These are phyloP conservation scores for Dimargaris xerosporica DNA, from an alignment of 192 early-diverging fungal genomes.

Conservation along the genomic window DNA sequence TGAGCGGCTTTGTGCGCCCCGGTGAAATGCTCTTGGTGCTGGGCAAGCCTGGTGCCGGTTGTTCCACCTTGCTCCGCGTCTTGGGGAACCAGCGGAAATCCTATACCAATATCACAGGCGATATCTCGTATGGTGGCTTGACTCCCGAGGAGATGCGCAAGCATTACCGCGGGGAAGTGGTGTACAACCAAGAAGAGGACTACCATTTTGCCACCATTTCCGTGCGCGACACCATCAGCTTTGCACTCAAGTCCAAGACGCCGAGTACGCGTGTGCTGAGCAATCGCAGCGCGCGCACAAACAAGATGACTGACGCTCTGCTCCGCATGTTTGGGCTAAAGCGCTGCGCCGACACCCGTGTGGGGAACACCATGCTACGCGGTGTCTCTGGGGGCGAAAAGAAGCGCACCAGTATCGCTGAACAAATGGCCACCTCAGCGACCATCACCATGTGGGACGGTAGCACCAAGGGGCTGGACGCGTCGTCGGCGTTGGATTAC, in stretches of 20 bases:
- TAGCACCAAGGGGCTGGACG: conserved; percentile 63
- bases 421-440: conserved; percentile 49
- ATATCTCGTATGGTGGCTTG: conserved; percentile 52
- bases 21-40: conserved; percentile 61
- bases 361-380: conserved; percentile 59
- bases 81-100: conserved; percentile 43
- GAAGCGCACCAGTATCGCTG: conserved; percentile 62
- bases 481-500: conserved; percentile 67
- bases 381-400: conserved; percentile 70
- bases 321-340: conserved; percentile 34
- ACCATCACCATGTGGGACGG: conserved; percentile 52
- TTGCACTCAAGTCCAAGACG: conserved; percentile 59
- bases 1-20: conserved; percentile 49
- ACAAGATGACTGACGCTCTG: conserved; percentile 32
- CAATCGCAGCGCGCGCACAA: conserved; percentile 30
- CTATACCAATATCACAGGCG: conserved; percentile 35
- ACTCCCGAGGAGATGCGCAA: conserved; percentile 35
- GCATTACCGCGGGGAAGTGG: conserved; percentile 55
- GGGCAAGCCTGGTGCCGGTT: conserved; percentile 49
- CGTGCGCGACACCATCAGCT: conserved; percentile 59
- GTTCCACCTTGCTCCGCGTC: conserved; percentile 45
- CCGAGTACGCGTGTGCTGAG: conserved; percentile 35
- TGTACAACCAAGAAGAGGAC: conserved; percentile 71
- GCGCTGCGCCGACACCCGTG: conserved; percentile 32
- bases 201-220: conserved; percentile 63